phyloP scores from a whole-genome alignment of 805 yeast genomes.

The Kodamaea neixiangensis region DNA sequence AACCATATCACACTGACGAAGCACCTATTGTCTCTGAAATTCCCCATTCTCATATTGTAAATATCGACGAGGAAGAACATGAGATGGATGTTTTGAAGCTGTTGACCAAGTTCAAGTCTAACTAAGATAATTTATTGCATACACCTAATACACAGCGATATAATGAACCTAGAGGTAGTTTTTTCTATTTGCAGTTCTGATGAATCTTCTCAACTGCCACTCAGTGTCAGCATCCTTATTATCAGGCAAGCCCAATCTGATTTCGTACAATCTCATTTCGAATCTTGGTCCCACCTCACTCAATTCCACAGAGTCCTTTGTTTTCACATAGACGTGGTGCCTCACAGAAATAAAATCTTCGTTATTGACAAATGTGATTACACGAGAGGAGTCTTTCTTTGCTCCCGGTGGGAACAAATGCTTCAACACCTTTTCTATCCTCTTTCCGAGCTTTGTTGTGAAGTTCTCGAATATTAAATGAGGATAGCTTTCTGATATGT shows the following conservation, averaged over 20 bases:
- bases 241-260: conserved; percentile 87
- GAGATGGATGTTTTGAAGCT: conserved; percentile 7
- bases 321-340: conserved; percentile 90
- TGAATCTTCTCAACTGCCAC: conserved; percentile 91
- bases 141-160: neutral
- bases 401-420: conserved; percentile 97
- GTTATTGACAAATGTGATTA: conserved; percentile 86
- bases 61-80: conserved; percentile 3
- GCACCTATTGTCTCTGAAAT: neutral
- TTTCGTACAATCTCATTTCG: conserved; percentile 91
- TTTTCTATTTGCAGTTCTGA: conserved; percentile 93
- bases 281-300: conserved; percentile 99
- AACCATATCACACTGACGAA: neutral
- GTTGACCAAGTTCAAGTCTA: neutral
- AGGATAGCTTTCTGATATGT: conserved; percentile 89
- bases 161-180: conserved; percentile 56
- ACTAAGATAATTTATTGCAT: conserved; percentile 1
- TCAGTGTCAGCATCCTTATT: conserved; percentile 97
- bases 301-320: conserved; percentile 84
- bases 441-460: conserved; percentile 73
- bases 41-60: conserved; percentile 1
- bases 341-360: conserved; percentile 93
- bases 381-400: conserved; percentile 84
- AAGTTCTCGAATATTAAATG: conserved; percentile 93
- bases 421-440: conserved; percentile 78